These are phyloP conservation scores for Pseudogymnoascus sp. DNA, from an alignment of 2,329 filamentous ascomycete species.

Conservation along the genomic window DNA sequence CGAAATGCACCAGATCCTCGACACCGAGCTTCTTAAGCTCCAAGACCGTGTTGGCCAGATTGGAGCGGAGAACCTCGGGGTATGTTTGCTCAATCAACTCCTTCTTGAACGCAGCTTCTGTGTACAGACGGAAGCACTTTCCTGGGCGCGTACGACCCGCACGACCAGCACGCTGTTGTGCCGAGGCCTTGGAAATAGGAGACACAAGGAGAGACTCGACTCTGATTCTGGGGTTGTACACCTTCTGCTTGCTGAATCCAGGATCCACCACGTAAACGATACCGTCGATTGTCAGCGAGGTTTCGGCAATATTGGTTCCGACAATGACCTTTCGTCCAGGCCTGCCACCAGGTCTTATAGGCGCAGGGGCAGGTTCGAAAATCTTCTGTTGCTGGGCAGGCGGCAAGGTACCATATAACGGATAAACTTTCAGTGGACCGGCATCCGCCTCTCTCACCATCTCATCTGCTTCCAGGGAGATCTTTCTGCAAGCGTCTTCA, in stretches of 20 bases:
- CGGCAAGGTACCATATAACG: constrained; percentile 87
- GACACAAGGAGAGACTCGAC: constrained; percentile 97
- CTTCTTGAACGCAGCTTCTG: constrained; percentile 91
- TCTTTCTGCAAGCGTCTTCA: constrained; percentile 90
- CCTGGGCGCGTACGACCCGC: constrained; percentile 96
- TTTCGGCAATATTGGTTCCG: constrained; percentile 97
- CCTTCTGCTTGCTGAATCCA: constrained; percentile 98
- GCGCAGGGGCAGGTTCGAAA: constrained; percentile 77
- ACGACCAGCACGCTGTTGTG: constrained; percentile 96
- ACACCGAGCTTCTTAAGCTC: constrained; percentile 97
- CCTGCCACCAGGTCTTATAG: constrained; percentile 64
- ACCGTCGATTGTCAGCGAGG: constrained; percentile 92
- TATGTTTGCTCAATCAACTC: constrained; percentile 97
- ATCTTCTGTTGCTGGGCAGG: constrained; percentile 91
- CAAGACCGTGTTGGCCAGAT: constrained; percentile 87
- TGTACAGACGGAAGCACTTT: constrained; percentile 97
- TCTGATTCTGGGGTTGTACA: constrained; percentile 93
- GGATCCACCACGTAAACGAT: constrained; percentile 99
- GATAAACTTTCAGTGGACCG: constrained; percentile 82
- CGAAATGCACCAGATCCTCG: constrained; percentile 93
- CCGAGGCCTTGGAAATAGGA: constrained; percentile 94
- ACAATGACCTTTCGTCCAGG: constrained; percentile 92
- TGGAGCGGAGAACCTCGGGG: constrained; percentile 89
- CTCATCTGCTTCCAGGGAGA: constrained; percentile 82
- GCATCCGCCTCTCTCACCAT: constrained; percentile 85